These are phyloP conservation scores for Chaetothyriales sp. DNA, from an alignment of 2,329 filamentous ascomycete genomes.

Conservation along the genomic window DNA sequence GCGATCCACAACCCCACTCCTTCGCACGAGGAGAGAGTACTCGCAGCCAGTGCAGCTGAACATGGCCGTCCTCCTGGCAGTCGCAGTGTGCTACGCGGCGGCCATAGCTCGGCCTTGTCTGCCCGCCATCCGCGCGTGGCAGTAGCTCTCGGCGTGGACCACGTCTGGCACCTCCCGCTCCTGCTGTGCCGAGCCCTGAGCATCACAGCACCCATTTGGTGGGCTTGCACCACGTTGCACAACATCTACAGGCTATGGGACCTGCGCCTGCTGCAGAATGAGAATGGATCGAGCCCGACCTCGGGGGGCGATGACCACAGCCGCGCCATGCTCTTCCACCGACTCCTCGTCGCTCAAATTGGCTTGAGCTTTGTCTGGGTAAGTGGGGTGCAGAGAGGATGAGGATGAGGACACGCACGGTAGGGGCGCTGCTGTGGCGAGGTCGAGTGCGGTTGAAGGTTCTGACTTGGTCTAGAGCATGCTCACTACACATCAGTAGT, in stretches of 20 bases:
- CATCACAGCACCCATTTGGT: constrained; percentile 54
- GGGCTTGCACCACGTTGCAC: constrained; percentile 50
- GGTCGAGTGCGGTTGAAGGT: neutral
- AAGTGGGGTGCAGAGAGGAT: neutral
- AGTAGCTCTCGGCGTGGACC: constrained; percentile 58
- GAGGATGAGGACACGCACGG: too few relatives aligned
- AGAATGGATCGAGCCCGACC: constrained; percentile 26
- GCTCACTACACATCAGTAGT: neutral
- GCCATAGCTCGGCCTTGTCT: neutral
- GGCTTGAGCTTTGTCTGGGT: constrained; percentile 18
- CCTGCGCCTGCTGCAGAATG: constrained; percentile 23
- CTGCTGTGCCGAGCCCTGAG: constrained; percentile 59
- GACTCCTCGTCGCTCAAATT: constrained; percentile 12
- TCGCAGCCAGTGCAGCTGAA: neutral
- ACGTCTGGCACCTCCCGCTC: constrained; percentile 57
- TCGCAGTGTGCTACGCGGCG: neutral
- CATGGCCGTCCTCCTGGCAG: neutral
- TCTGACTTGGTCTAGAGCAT: neutral
- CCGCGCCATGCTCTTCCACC: neutral
- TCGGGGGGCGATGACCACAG: constrained; percentile 24
- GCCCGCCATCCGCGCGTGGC: constrained; percentile 60
- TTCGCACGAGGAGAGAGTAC: constrained; percentile 3
- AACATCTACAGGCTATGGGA: constrained; percentile 22
- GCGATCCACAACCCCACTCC: constrained; percentile 5
- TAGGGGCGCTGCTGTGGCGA: neutral